Evolutionary conservation across 75 land plant species (phyloP), one percentile per base, ranked within the genome.

Genomic region (Picea sitchensis): DNA sequence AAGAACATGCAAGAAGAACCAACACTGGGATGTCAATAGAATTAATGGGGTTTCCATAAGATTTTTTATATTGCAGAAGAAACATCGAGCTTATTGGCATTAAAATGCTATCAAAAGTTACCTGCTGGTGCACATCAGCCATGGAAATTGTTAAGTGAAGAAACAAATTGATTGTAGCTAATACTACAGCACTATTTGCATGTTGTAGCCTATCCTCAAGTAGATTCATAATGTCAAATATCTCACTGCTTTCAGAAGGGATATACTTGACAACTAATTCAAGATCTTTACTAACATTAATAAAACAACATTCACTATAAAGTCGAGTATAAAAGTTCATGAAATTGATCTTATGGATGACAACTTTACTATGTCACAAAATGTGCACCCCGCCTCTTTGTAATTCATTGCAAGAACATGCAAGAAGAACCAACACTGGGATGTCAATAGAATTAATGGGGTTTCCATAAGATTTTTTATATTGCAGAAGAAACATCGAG

Each of bases 61-160:
- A 21, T 44, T 71, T 41, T 71, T 47, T 15, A 71, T 71, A 38
- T 18, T 38, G 20, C 54, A 41, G 13, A 36, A 71, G n/a, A 68
- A 71, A 41, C 38, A 2, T 5, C 5, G 34, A 78, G 14, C 30
- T 34, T 68, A 65, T 81, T 65, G 30, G 34, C 72, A 81, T 51
- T 81, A 20, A 81, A n/a, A 17, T n/a, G 74, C 56, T 60, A 20
- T 68, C 36, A 65, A 20, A 61, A 67, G 5, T 14, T 72, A 98
- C 99, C 96, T 98, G 96, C 81, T 98, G 99, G 81, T 98, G 99
- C 47, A 95, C 93, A 83, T 98, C 98, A 54, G 96, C 90, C 99
- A 98, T 98, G 58, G 99, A 98, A 83, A 98, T 86, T 34, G 96
- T 98, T 81, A 98, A 71, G 36, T 98, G 93, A 23, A 98, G 84